phyloP scores from a whole-genome alignment of 345 rosid species.

The Euphorbia peplus region DNA sequence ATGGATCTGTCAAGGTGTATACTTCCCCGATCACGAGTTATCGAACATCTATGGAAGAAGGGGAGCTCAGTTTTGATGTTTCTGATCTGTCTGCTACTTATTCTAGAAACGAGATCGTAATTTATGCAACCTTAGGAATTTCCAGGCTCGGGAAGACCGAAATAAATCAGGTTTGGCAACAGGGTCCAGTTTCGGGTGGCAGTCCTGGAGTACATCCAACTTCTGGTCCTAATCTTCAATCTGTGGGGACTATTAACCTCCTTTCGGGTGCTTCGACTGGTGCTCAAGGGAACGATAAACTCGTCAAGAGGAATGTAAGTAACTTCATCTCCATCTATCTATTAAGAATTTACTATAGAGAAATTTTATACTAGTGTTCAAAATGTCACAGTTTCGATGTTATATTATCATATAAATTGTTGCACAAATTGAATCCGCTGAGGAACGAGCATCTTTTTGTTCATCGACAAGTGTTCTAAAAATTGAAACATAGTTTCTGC shows the following conservation, averaged over 20 bases:
- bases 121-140: conserved; percentile 58
- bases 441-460: too few relatives aligned
- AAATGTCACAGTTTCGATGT: too few relatives aligned
- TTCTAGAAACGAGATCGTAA: conserved; percentile 54
- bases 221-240: conserved; percentile 52
- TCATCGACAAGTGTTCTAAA: too few relatives aligned
- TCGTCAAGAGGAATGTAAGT: conserved; percentile 61
- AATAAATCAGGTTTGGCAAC: conserved; percentile 84
- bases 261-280: conserved; percentile 51
- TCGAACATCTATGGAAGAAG: conserved; percentile 47
- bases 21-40: conserved; percentile 56
- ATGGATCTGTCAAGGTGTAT: conserved; percentile 63
- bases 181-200: conserved; percentile 53
- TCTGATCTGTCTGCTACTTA: conserved; percentile 53
- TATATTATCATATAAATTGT: too few relatives aligned
- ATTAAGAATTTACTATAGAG: too few relatives aligned
- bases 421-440: too few relatives aligned
- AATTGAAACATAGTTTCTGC: too few relatives aligned
- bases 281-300: conserved; percentile 36
- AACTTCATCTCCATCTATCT: too few relatives aligned
- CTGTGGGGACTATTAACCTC: conserved; percentile 59
- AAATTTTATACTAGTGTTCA: too few relatives aligned
- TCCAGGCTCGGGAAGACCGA: conserved; percentile 29
- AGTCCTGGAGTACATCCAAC: conserved; percentile 41
- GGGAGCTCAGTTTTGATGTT: conserved; percentile 62